Conservation (phyloP, 257 asterid genomes). For the Ilex asprella region DNA sequence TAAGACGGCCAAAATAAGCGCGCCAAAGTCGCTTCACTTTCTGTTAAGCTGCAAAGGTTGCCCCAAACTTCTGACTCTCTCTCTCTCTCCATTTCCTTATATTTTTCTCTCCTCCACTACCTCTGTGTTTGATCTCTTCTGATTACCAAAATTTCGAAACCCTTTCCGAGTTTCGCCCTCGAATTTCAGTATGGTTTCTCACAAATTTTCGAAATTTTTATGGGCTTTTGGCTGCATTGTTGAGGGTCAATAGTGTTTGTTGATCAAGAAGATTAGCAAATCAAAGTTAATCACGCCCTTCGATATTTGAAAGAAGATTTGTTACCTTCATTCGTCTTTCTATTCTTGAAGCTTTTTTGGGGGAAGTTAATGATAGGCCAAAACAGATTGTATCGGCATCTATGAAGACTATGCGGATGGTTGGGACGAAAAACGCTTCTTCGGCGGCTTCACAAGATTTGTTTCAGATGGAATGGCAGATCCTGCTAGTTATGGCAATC, state of each 20-base stretch:
- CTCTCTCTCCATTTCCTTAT: constrained; percentile 3
- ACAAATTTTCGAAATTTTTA: constrained; percentile 1
- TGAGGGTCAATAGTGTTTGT: not conserved
- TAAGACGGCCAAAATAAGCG: too few relatives aligned
- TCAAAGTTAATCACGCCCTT: not conserved
- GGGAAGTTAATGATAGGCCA: constrained; percentile 59
- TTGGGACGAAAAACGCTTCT: constrained; percentile 36
- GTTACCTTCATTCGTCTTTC: not conserved
- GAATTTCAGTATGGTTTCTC: constrained; percentile 13
- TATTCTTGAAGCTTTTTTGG: not conserved
- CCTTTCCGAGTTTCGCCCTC: not conserved
- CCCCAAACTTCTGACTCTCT: constrained; percentile 27
- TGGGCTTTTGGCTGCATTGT: not conserved
- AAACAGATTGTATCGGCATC: constrained; percentile 37
- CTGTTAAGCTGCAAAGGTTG: constrained; percentile 25
- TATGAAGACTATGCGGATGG: constrained; percentile 61
- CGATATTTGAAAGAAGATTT: not conserved
- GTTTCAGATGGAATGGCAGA: constrained; percentile 99
- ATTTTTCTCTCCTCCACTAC: not conserved
- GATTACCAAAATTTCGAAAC: constrained; percentile 22
- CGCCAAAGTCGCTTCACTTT: constrained; percentile 31
- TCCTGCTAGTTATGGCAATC: constrained; percentile 75
- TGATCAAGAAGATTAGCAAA: not conserved
- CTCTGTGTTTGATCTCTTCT: constrained; percentile 13
- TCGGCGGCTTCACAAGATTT: constrained; percentile 48